Evolutionary conservation across 345 rosid genomes (phyloP).

Genomic region (Alliaria petiolata): DNA sequence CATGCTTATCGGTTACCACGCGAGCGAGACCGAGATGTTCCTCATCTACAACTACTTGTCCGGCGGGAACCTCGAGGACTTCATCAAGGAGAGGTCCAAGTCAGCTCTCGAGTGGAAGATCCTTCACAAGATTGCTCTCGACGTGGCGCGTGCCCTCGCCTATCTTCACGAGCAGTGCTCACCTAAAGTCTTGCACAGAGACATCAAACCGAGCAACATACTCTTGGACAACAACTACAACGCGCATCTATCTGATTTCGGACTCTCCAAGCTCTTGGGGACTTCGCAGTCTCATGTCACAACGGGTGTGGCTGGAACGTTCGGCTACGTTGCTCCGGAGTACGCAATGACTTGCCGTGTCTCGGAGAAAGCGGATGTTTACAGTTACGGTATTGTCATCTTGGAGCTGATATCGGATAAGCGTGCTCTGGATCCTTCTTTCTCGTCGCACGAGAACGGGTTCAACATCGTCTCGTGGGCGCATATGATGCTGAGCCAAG

Average conservation of each 20-base stretch:
- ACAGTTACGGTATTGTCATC: constrained; percentile 89
- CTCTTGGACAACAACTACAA: constrained; percentile 67
- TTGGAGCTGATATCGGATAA: constrained; percentile 88
- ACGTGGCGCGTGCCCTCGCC: constrained; percentile 79
- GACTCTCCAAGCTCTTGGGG: constrained; percentile 84
- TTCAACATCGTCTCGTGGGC: constrained; percentile 96
- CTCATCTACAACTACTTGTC: constrained; percentile 61
- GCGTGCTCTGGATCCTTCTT: constrained; percentile 84
- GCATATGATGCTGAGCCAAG: constrained; percentile 75
- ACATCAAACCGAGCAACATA: constrained; percentile 94
- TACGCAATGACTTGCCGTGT: constrained; percentile 98
- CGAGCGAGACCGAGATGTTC: constrained; percentile 61
- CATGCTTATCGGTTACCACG: constrained; percentile 52
- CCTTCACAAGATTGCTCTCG: constrained; percentile 85
- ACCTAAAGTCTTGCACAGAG: constrained; percentile 89
- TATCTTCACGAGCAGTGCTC: constrained; percentile 86
- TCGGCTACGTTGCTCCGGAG: constrained; percentile 93
- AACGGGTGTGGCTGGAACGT: constrained; percentile 94
- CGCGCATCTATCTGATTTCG: constrained; percentile 88
- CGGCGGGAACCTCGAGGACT: constrained; percentile 59
- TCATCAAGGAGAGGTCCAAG: constrained; percentile 51
- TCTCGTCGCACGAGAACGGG: constrained; percentile 79
- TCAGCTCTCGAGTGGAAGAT: constrained; percentile 56
- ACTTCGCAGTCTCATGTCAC: constrained; percentile 94
- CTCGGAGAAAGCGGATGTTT: constrained; percentile 96